Evolutionary conservation across 2,329 filamentous ascomycete species (phyloP).

Genomic region (Ophiostoma sp.): DNA sequence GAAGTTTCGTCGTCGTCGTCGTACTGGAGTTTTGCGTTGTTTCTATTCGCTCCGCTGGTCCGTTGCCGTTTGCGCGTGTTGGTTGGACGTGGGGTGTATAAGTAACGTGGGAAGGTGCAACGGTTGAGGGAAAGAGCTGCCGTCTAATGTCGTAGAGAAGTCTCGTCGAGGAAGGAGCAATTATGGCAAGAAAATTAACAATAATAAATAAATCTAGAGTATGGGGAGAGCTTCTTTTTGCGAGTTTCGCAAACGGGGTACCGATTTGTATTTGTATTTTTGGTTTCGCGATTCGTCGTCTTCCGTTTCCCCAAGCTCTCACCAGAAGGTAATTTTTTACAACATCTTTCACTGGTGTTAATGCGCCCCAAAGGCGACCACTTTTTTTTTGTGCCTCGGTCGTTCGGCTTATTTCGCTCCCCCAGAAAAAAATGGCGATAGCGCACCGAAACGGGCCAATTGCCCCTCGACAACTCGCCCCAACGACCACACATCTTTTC

Average conservation of each 20-base stretch:
- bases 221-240: neutral
- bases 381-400: conserved; percentile 28
- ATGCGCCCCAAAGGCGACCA: neutral
- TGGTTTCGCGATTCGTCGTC: neutral
- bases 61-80: conserved; percentile 20
- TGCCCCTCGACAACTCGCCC: conserved; percentile 18
- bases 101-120: neutral
- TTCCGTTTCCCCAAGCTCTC: neutral
- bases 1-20: neutral
- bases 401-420: conserved; percentile 26
- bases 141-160: conserved; percentile 1
- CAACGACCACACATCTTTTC: neutral
- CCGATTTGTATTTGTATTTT: neutral
- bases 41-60: conserved; percentile 22
- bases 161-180: neutral
- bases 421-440: neutral
- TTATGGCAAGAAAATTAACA: neutral
- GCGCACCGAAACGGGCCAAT: neutral
- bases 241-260: neutral
- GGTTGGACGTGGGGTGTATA: neutral
- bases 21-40: neutral
- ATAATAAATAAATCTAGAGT: neutral
- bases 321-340: neutral
- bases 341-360: neutral
- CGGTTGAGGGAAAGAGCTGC: neutral